Evolutionary conservation across 331 rosid genomes (phyloP).

Genomic region (Acacia concinna): DNA sequence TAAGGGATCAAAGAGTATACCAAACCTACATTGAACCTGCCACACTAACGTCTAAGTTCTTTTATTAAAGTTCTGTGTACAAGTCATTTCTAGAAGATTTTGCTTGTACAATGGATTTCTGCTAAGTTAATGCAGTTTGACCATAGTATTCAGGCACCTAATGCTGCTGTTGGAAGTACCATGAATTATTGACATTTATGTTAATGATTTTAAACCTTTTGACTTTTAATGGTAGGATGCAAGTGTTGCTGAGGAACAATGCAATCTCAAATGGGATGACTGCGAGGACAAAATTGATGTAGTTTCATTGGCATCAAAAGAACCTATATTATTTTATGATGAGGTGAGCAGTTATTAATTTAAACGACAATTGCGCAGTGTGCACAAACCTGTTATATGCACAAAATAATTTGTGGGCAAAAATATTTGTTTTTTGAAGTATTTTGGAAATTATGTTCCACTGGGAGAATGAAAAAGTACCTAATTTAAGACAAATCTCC

Average conservation of each 20-base stretch:
- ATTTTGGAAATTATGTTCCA: background rate
- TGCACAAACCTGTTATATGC: background rate
- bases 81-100: background rate
- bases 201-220: conserved; percentile 20
- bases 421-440: conserved; percentile 18
- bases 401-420: background rate
- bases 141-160: background rate
- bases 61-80: conserved; percentile 13
- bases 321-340: conserved; percentile 94
- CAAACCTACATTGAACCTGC: conserved; percentile 16
- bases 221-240: conserved; percentile 41
- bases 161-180: conserved; percentile 3
- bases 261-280: conserved; percentile 72
- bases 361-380: conserved; percentile 6
- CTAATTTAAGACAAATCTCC: background rate
- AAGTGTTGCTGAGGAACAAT: conserved; percentile 44
- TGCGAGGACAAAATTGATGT: conserved; percentile 77
- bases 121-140: background rate
- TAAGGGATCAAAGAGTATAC: background rate
- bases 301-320: conserved; percentile 73
- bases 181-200: background rate
- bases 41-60: conserved; percentile 5
- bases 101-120: conserved; percentile 3
- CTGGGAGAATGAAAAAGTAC: conserved; percentile 8
- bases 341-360: conserved; percentile 60